Evolutionary conservation across 176 grass and related monocot genomes (phyloP), one percentile per base, ranked within the genome.

Genomic region (Eremochloa ophiuroides): DNA sequence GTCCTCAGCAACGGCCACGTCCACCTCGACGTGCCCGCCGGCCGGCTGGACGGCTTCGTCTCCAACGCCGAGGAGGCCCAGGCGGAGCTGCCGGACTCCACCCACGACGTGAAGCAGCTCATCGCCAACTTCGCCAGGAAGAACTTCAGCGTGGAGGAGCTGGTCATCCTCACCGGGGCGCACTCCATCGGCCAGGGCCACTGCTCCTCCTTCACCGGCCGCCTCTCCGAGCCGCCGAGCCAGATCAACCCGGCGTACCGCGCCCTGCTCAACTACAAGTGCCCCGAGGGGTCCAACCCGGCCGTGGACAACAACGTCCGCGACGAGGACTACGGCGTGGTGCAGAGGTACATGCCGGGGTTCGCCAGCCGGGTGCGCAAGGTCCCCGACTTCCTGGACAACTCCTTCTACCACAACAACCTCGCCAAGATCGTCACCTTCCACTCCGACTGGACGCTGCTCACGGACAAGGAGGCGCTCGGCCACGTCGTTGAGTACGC

Each of bases 131-230:
- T 91, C 80, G 76, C 69, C 10, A 69, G 14, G 37, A 93, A 92
- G 82, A 82, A 89, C 40, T 88, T 97, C 34, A 71, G 66, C 29
- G 40, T 76, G 8, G 86, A 88, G 86, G 88, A 97, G 80, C 83
- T 97, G 14, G 88, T 87, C 67, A 86, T 91, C 73, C 53, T 96
- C 46, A 73, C 88, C 28, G 91, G 88, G 9, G 93, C 93, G n/a
- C 93, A 97, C 85, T 84, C 87, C 71, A 88, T 97, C 60, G 90
- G 90, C 74, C 41, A 62, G 14, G 82, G 67, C 46, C 93, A 93
- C 69, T 97, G 93, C 78, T 83, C 84, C 0, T 87, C 85, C 75
- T 78, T 93, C 79, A 40, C 11, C 0, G 86, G 82, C 46, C 85
- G 90, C 73, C 90, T 97, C 30, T 64, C 72, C 62, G 82, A 79